Conservation (phyloP, 2,329 filamentous ascomycete species). For the Decorospora gaudefroyi region DNA sequence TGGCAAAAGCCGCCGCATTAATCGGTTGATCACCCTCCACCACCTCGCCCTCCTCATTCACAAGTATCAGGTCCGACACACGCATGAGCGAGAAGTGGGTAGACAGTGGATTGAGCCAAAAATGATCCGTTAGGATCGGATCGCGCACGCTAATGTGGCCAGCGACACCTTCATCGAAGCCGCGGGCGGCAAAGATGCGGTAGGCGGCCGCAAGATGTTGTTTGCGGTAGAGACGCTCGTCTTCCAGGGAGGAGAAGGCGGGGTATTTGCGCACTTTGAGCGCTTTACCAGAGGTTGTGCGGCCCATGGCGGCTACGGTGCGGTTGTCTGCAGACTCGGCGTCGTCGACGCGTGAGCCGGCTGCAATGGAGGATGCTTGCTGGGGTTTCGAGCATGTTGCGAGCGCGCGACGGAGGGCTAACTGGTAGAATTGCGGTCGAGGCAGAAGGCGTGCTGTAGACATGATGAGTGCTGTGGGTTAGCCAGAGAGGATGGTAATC, state of each 20-base stretch:
- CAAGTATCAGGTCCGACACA: slow-evolving; percentile 52
- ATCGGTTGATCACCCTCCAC: slow-evolving; percentile 50
- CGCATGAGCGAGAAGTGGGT: slow-evolving; percentile 52
- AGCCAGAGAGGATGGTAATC: neutral
- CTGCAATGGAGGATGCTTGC: slow-evolving; percentile 24
- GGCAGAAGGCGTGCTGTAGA: slow-evolving; percentile 9
- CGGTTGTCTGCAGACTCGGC: slow-evolving; percentile 50
- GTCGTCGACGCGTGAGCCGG: slow-evolving; percentile 33
- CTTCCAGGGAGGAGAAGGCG: slow-evolving; percentile 46
- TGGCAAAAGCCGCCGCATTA: slow-evolving; percentile 55
- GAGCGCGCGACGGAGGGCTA: slow-evolving; percentile 10
- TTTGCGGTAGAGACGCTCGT: slow-evolving; percentile 52
- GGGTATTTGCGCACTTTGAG: slow-evolving; percentile 55
- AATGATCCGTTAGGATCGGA: slow-evolving; percentile 41
- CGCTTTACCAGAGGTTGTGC: slow-evolving; percentile 52
- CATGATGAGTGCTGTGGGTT: slow-evolving; percentile 14
- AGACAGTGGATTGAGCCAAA: slow-evolving; percentile 52
- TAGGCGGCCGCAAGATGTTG: slow-evolving; percentile 55
- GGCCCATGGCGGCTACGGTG: slow-evolving; percentile 53
- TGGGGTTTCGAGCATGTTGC: slow-evolving; percentile 18
- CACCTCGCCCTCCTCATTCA: slow-evolving; percentile 51
- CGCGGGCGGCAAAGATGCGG: slow-evolving; percentile 45
- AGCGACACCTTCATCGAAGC: slow-evolving; percentile 50
- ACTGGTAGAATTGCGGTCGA: neutral
- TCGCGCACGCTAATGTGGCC: slow-evolving; percentile 54